A percentile compares a stretch with the other conserved stretches of the same genome.
Evolutionary conservation across 129 eudicot species (phyloP).

Genomic region (Scalesia atractyloides): DNA sequence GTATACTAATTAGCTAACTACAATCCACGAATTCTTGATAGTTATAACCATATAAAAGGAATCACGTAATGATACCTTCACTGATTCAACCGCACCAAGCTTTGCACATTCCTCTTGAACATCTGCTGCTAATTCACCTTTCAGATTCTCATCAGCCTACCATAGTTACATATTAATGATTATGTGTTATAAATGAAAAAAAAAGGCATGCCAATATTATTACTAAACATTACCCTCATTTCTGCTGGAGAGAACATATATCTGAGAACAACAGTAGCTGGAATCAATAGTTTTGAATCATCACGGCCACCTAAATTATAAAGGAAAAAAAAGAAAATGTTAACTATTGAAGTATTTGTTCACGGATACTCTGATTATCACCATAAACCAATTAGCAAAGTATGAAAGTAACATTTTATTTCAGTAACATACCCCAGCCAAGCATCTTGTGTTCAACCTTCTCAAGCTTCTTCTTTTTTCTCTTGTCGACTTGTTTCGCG

Average conservation of each 20-base stretch:
- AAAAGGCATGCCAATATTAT: neutral
- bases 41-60: neutral
- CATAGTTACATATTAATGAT: constrained; percentile 3
- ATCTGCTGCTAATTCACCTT: constrained; percentile 73
- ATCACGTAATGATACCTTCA: constrained; percentile 57
- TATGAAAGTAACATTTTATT: neutral
- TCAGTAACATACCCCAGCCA: constrained; percentile 84
- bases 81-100: constrained; percentile 86
- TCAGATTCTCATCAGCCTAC: constrained; percentile 74
- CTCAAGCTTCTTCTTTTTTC: constrained; percentile 83
- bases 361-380: constrained; percentile 11
- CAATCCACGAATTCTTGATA: neutral
- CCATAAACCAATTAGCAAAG: neutral
- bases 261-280: constrained; percentile 84
- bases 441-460: constrained; percentile 97
- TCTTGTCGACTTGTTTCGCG: constrained; percentile 84
- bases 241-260: constrained; percentile 87
- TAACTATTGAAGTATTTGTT: neutral
- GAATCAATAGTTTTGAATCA: constrained; percentile 76
- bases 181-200: neutral
- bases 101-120: constrained; percentile 84
- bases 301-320: constrained; percentile 84
- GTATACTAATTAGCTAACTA: neutral
- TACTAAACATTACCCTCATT: constrained; percentile 70
- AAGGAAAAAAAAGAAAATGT: neutral